These are phyloP conservation scores for Mycogone perniciosa DNA, from an alignment of 2,329 filamentous ascomycete genomes.

Conservation along the genomic window DNA sequence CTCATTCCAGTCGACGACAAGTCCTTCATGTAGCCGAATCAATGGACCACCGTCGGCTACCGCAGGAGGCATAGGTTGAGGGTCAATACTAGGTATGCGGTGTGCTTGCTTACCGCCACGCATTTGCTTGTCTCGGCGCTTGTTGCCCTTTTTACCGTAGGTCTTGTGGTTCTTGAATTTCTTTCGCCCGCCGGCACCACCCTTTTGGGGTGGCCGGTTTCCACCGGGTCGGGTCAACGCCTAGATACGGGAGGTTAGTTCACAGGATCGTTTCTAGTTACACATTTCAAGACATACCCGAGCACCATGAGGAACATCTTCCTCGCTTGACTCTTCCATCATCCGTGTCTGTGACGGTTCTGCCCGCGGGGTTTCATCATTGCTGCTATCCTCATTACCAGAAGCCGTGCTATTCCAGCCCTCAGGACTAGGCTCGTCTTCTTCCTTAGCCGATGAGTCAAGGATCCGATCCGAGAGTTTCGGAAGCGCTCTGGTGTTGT, in stretches of 20 bases:
- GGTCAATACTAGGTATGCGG: slow-evolving; percentile 24
- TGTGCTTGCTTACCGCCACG: slow-evolving; percentile 33
- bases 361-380: slow-evolving; percentile 39
- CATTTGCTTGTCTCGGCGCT: slow-evolving; percentile 39
- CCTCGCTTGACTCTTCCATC: slow-evolving; percentile 53
- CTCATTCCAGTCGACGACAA: slow-evolving; percentile 80
- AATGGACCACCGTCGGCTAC: slow-evolving; percentile 52
- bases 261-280: background rate
- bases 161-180: slow-evolving; percentile 41
- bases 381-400: slow-evolving; percentile 45
- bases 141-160: slow-evolving; percentile 45
- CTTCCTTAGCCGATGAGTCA: slow-evolving; percentile 35
- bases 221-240: slow-evolving; percentile 10
- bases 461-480: slow-evolving; percentile 42
- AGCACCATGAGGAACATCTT: slow-evolving; percentile 32
- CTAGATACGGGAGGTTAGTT: background rate
- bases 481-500: slow-evolving; percentile 53
- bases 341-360: slow-evolving; percentile 43
- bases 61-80: slow-evolving; percentile 32
- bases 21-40: slow-evolving; percentile 73
- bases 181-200: slow-evolving; percentile 35
- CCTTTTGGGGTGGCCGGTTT: slow-evolving; percentile 20
- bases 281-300: slow-evolving; percentile 19
- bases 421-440: slow-evolving; percentile 44
- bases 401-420: slow-evolving; percentile 42